Percentiles rank a stretch among this genome's conserved stretches.
phyloP scores from a whole-genome alignment of 2,329 filamentous ascomycete genomes.

The Colletotrichum caudatum region DNA sequence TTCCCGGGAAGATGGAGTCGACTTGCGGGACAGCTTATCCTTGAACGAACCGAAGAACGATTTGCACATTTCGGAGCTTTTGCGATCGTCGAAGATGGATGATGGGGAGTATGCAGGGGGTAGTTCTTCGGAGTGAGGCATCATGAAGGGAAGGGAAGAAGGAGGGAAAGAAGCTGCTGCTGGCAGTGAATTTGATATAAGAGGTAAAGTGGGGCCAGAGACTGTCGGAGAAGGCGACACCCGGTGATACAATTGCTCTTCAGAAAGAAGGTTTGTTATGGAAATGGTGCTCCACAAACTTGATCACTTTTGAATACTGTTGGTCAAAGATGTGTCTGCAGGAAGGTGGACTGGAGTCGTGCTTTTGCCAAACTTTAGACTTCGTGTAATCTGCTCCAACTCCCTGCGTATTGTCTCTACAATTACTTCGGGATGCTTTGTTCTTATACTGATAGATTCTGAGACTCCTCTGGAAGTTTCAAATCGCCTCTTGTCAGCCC shows the following conservation, averaged over 20 bases:
- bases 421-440: background rate
- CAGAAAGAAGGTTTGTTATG: constrained; percentile 19
- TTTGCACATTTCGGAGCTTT: constrained; percentile 37
- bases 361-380: background rate
- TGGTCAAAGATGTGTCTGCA: constrained; percentile 1
- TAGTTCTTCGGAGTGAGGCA: constrained; percentile 31
- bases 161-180: background rate
- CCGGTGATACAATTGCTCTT: background rate
- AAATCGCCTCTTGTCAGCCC: background rate
- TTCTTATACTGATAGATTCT: background rate
- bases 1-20: constrained; percentile 35
- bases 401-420: background rate
- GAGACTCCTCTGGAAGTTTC: background rate
- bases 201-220: background rate
- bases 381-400: background rate
- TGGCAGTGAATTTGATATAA: constrained; percentile 23
- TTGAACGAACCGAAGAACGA: constrained; percentile 51
- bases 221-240: background rate
- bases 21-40: constrained; percentile 51
- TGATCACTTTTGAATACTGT: background rate
- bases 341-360: background rate
- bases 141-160: constrained; percentile 7
- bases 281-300: background rate
- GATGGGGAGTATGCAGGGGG: background rate
- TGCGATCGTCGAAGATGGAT: background rate